Evolutionary conservation across 768 basidiomycete species (phyloP), one percentile per base, ranked within the genome.

Genomic region (Hygrophoropsis aurantiaca): DNA sequence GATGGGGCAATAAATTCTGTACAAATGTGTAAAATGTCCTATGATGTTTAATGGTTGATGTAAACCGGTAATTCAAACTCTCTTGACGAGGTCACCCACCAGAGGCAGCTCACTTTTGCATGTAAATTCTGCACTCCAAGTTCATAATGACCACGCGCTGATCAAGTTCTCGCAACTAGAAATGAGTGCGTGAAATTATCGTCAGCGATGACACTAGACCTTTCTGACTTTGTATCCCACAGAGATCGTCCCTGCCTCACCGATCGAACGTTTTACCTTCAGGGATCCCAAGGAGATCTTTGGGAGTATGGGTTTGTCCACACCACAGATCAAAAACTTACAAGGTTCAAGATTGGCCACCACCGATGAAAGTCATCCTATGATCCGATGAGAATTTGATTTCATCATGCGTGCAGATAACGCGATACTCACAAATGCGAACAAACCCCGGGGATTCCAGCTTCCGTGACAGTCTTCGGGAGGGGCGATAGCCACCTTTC

Each of bases 301-400:
- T 11, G 50, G 48, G 48, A 52, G 42, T 2, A 15, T 27, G 16
- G 38, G 43, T 15, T 3, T 50, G 15, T 52, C 51, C n/a, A 30
- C 13, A 30, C 13, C 27, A 30, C 27, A 33, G 11, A 36, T 40
- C 19, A 50, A 52, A 39, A 2, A 56, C 61, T 26, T 33, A 78
- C 80, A 80, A n/a, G n/a, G n/a, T 70, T 61, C 80, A 81, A 9
- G 79, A 73, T 49, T 79, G 63, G 27, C 69, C 62, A 3, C 80
- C 81, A 11, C 77, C 78, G 23, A 81, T 63, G 57, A 81, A 82
- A 10, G 80, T 75, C 73, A 81, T 70, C 73, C 77, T 80, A 44
- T 35, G 37, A 35, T 30, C 27, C 27, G 27, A 13, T 30, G 6
- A 30, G 27, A 30, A 7, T 7, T 13, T 7, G 27, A 6, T 7